Percentiles rank a stretch among this genome's conserved stretches.
phyloP scores from a whole-genome alignment of 495 filamentous ascomycete species.

The Geoglossum glabrum region DNA sequence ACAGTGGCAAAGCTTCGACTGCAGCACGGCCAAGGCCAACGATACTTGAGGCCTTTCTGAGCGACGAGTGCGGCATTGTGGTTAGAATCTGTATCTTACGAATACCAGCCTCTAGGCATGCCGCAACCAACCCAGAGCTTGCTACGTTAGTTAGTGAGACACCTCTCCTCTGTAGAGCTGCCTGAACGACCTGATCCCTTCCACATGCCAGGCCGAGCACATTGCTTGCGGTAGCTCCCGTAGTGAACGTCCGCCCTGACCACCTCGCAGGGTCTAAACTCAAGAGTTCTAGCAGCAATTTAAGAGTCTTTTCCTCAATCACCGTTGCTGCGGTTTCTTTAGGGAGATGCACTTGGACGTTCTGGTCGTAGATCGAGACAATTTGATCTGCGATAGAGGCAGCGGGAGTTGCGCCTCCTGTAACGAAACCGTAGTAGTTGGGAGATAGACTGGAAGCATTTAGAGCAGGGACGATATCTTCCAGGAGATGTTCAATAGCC shows the following conservation, averaged over 20 bases:
- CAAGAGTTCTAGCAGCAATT: constrained; percentile 48
- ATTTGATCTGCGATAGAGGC: constrained; percentile 69
- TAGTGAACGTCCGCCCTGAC: constrained; percentile 58
- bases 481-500: constrained; percentile 29
- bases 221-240: constrained; percentile 75
- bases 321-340: constrained; percentile 50
- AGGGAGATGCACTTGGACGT: constrained; percentile 68
- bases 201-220: constrained; percentile 62
- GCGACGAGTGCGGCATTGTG: constrained; percentile 61
- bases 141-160: constrained; percentile 32
- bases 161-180: constrained; percentile 19
- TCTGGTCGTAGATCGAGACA: constrained; percentile 61
- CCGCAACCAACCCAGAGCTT: constrained; percentile 45
- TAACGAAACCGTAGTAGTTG: constrained; percentile 78
- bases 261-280: constrained; percentile 30
- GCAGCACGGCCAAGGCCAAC: constrained; percentile 57
- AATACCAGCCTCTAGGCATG: constrained; percentile 40
- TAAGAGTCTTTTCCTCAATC: constrained; percentile 51
- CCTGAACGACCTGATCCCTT: constrained; percentile 41
- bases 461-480: constrained; percentile 44
- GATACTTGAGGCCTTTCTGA: constrained; percentile 64
- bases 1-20: constrained; percentile 22
- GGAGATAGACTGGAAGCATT: constrained; percentile 38
- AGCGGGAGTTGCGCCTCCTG: constrained; percentile 61
- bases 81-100: constrained; percentile 55